These are phyloP conservation scores for Xylaria telfairii DNA, from an alignment of 495 filamentous ascomycete species.

Conservation along the genomic window DNA sequence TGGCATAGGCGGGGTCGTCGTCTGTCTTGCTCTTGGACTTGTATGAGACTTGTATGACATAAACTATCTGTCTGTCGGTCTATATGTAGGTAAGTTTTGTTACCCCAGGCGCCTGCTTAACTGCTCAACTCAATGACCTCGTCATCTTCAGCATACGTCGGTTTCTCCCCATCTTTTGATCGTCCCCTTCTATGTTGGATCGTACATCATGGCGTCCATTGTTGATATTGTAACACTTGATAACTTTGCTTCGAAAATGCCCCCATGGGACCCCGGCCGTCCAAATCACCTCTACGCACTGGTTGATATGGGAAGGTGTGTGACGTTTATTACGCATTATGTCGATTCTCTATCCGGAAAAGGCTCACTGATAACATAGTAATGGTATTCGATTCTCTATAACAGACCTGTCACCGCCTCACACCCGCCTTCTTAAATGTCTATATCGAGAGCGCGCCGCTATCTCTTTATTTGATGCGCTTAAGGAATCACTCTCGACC, in stretches of 20 bases:
- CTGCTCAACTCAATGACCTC: neutral
- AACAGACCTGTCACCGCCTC: constrained; percentile 73
- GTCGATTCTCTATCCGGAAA: neutral
- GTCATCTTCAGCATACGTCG: neutral
- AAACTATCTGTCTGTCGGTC: neutral
- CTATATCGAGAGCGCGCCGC: constrained; percentile 77
- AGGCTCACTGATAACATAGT: constrained; percentile 49
- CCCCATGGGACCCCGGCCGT: constrained; percentile 48
- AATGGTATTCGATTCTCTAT: constrained; percentile 97
- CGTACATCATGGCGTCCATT: constrained; percentile 31
- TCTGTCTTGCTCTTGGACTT: neutral
- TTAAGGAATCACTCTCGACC: constrained; percentile 52
- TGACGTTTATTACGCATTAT: constrained; percentile 2
- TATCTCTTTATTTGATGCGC: constrained; percentile 91
- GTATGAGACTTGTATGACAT: neutral
- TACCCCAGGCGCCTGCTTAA: neutral
- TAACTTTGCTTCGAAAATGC: constrained; percentile 56
- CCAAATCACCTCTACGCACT: constrained; percentile 60
- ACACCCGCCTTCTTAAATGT: constrained; percentile 73
- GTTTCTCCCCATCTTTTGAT: neutral
- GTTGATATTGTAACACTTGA: constrained; percentile 55
- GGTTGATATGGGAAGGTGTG: constrained; percentile 79
- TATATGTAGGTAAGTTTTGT: neutral
- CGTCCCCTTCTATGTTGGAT: neutral
- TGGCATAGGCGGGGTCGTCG: constrained; percentile 9